Percentiles rank a stretch among this genome's conserved stretches.
Evolutionary conservation across 2,329 filamentous ascomycete species (phyloP).

Genomic region (Ophiocordyceps camponoti-floridani): DNA sequence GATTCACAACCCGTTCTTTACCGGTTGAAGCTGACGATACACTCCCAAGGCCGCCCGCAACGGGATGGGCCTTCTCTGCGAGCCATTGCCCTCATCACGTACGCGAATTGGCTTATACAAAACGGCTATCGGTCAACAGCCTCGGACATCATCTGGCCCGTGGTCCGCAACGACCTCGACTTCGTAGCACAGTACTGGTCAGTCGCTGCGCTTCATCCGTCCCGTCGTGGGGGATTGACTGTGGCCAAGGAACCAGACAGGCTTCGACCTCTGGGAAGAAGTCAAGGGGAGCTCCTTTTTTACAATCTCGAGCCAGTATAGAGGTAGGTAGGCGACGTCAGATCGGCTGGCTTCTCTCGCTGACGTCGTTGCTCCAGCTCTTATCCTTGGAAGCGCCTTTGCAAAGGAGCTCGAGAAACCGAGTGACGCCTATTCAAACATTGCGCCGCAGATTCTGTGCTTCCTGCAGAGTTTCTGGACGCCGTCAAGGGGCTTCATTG

Average conservation of each 20-base stretch:
- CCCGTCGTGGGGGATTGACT: neutral
- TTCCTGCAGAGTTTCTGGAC: constrained; percentile 63
- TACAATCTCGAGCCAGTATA: constrained; percentile 51
- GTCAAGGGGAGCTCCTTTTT: constrained; percentile 64
- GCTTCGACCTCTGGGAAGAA: constrained; percentile 75
- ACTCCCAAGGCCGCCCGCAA: constrained; percentile 45
- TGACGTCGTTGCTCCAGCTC: constrained; percentile 16
- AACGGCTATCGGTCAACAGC: constrained; percentile 46
- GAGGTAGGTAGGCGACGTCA: constrained; percentile 22
- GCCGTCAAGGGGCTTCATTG: constrained; percentile 35
- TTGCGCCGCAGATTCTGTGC: constrained; percentile 55
- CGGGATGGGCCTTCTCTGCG: constrained; percentile 63
- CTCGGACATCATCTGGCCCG: constrained; percentile 45
- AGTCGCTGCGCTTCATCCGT: constrained; percentile 1
- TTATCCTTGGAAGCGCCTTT: constrained; percentile 48
- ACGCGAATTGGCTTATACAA: constrained; percentile 52
- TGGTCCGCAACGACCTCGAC: constrained; percentile 57
- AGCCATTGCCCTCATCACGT: constrained; percentile 54
- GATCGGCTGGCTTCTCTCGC: neutral
- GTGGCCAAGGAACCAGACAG: constrained; percentile 28
- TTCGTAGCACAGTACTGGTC: constrained; percentile 60
- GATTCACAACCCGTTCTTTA: neutral
- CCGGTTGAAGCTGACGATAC: neutral
- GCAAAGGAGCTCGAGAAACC: constrained; percentile 43
- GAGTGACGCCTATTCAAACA: constrained; percentile 40